phyloP scores from a whole-genome alignment of 106 monocot species.

The Triglochin maritima region DNA sequence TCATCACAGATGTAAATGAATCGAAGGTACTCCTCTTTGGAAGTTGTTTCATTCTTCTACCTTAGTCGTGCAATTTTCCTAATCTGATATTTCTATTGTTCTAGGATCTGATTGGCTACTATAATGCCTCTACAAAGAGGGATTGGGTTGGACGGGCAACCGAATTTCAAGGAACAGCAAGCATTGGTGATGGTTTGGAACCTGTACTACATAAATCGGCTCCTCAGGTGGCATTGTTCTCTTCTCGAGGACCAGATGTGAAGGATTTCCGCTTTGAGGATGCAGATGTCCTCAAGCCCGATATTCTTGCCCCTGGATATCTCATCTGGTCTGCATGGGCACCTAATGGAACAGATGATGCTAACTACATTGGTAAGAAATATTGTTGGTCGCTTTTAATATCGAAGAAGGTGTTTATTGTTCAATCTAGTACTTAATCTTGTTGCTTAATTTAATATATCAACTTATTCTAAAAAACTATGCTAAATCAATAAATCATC shows the following conservation, averaged over 20 bases:
- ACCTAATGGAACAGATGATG: constrained; percentile 95
- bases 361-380: constrained; percentile 59
- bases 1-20: constrained; percentile 51
- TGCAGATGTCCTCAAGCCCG: constrained; percentile 97
- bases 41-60: background rate
- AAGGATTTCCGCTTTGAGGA: constrained; percentile 97
- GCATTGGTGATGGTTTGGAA: constrained; percentile 75
- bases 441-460: too few species aligned
- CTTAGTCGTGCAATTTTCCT: background rate
- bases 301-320: constrained; percentile 89
- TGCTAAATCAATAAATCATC: too few species aligned
- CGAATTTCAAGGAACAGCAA: constrained; percentile 52
- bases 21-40: constrained; percentile 46
- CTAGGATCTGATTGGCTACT: constrained; percentile 85
- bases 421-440: too few species aligned
- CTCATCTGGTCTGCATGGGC: constrained; percentile 99
- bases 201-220: constrained; percentile 83
- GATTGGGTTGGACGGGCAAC: constrained; percentile 74
- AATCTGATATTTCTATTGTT: constrained; percentile 1
- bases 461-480: too few species aligned
- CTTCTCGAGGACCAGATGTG: constrained; percentile 91
- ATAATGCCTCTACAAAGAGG: constrained; percentile 71
- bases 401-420: background rate
- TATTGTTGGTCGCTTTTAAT: background rate
- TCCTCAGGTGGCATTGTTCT: constrained; percentile 89